Percentiles rank a stretch among this genome's conserved stretches.
Conservation (phyloP, 805 yeast genomes). For the Blastobotrys peoriensis region DNA sequence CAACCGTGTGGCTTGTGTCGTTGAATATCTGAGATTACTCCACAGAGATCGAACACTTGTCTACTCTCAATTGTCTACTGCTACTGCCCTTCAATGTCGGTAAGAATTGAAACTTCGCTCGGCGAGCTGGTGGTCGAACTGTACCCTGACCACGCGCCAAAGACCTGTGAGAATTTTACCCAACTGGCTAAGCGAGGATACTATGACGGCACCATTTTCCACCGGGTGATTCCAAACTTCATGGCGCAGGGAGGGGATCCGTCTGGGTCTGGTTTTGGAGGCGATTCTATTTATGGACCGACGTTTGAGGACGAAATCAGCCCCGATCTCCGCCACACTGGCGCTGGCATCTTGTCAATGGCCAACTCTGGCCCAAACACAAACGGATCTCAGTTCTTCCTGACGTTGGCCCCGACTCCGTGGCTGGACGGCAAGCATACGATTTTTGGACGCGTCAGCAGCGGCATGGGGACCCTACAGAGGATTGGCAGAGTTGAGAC, state of each 20-base stretch:
- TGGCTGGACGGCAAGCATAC: slow-evolving; percentile 88
- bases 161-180: slow-evolving; percentile 17
- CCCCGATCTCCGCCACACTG: slow-evolving; percentile 50
- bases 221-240: slow-evolving; percentile 55
- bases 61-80: too few species aligned
- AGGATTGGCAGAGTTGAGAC: slow-evolving; percentile 55
- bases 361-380: slow-evolving; percentile 91
- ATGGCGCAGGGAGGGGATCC: slow-evolving; percentile 31
- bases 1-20: too few species aligned
- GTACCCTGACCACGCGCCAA: slow-evolving; percentile 26
- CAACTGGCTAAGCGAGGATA: slow-evolving; percentile 25
- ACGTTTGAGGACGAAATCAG: slow-evolving; percentile 76
- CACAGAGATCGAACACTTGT: too few species aligned
- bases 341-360: slow-evolving; percentile 82
- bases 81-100: too few species aligned
- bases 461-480: slow-evolving; percentile 39
- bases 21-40: too few species aligned
- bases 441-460: slow-evolving; percentile 72
- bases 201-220: slow-evolving; percentile 68
- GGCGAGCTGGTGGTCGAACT: slow-evolving; percentile 25
- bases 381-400: slow-evolving; percentile 85
- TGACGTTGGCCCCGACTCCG: slow-evolving; percentile 83
- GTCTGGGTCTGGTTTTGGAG: slow-evolving; percentile 45
- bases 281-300: slow-evolving; percentile 66
- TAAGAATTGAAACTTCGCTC: background rate